Conservation (phyloP, 495 filamentous ascomycete species). For the Amorphotheca resinae region DNA sequence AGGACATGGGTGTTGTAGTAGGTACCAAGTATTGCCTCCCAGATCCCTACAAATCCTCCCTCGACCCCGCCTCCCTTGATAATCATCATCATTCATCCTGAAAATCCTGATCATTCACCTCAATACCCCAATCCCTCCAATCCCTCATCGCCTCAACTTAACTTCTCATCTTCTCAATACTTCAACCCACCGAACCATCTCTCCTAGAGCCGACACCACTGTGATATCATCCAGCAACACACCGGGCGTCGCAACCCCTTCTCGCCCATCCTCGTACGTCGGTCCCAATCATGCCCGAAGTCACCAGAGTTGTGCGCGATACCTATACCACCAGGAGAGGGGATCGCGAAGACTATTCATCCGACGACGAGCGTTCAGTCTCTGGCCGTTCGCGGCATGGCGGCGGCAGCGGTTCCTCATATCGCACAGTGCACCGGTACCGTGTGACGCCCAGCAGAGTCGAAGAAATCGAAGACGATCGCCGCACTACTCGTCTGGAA, state of each 20-base stretch:
- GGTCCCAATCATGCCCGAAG: not conserved
- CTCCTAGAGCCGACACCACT: not conserved
- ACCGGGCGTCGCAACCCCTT: not conserved
- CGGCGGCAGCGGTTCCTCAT: slow-evolving; percentile 7
- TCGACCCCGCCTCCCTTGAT: slow-evolving; percentile 1
- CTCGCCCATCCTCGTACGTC: not conserved
- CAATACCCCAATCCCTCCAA: too few species aligned
- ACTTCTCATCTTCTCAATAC: too few species aligned
- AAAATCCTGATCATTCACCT: not conserved
- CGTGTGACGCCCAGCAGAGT: slow-evolving; percentile 32
- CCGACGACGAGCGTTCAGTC: slow-evolving; percentile 30
- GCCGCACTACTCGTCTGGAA: slow-evolving; percentile 25
- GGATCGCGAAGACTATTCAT: slow-evolving; percentile 26
- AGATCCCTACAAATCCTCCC: not conserved
- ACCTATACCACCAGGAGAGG: not conserved
- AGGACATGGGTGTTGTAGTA: too few species aligned
- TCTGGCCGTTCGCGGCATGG: slow-evolving; percentile 1
- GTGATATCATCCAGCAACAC: not conserved
- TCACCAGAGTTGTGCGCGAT: slow-evolving; percentile 3
- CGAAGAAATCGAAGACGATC: slow-evolving; percentile 39
- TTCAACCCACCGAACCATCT: too few species aligned
- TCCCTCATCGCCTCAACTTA: too few species aligned
- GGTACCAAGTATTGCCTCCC: too few species aligned
- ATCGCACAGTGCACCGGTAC: slow-evolving; percentile 42
- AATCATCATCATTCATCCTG: not conserved